Base-by-base conservation (phyloP, 2,329 filamentous ascomycete genomes). In the Harringtonia aguacate region DNA sequence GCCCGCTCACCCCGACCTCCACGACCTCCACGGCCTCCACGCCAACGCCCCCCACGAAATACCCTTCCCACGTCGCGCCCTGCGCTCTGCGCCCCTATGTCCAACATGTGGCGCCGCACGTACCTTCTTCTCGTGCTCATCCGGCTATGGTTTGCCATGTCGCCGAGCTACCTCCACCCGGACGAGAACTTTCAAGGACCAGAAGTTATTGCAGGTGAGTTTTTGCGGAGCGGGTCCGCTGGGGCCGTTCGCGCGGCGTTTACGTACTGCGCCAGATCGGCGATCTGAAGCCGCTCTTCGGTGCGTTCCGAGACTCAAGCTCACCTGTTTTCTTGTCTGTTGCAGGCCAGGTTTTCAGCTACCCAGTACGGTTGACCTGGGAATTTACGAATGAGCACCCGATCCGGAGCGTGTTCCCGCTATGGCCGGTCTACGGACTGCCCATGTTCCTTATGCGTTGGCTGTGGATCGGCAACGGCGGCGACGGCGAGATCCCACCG, bases 101-200 rank as follows among this genome's bases (percentile, higher is more conserved):
- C 39, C 35, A 50, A 43, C 48, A 95, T 95, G 90, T 95, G 87
- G 88, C 80, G 89, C 71, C 81, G 89, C 64, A 77, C 81, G 50
- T 95, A 95, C 66, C 72, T 97, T 50, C 67, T 94, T 45, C 73
- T 98, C 55, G 73, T 94, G 57, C 70, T 92, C 53, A 78, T 95
- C 57, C 84, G 92, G 63, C 74, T 97, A 58, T 97, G 90, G 76
- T 90, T 97, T 62, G 90, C 92, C 48, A 69, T 97, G 52, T 89
- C 84, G 50, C 86, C 92, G 47, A 97, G 90, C 71, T 98, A 98
- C 64, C 77, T 98, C 38, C 92, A 98, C 63, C 92, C 92, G 6
- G 92, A 98, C 68, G 92, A 98, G 73, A 92, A 97, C 70, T 98
- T 98, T 58, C 92, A 98, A 67, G 92, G 92, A 30, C 92, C 92